These are phyloP conservation scores for Physaria fendleri DNA, from an alignment of 345 rosid species.

Conservation along the genomic window DNA sequence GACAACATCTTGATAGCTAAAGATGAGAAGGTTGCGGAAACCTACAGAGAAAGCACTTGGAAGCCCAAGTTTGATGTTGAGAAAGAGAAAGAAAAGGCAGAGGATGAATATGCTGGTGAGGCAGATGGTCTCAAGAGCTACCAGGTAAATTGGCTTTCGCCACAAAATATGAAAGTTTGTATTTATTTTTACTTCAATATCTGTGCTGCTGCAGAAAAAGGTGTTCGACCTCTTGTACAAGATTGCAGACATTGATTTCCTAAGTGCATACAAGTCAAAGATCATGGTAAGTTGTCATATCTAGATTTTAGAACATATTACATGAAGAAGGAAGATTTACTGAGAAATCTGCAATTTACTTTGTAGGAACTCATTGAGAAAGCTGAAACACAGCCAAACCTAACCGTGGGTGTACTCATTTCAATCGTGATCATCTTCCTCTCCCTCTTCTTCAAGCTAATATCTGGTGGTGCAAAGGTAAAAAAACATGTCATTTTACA, in stretches of 20 bases:
- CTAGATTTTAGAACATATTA: neutral
- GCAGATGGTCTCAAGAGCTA: slow-evolving; percentile 33
- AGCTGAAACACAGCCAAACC: slow-evolving; percentile 60
- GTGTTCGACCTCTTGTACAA: slow-evolving; percentile 59
- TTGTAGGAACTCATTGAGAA: slow-evolving; percentile 59
- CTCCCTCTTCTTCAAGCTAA: slow-evolving; percentile 33
- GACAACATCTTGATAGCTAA: slow-evolving; percentile 63
- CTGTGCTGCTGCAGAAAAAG: slow-evolving; percentile 36
- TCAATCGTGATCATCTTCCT: slow-evolving; percentile 38
- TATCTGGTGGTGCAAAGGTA: slow-evolving; percentile 64
- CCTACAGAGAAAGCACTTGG: slow-evolving; percentile 41
- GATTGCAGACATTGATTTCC: slow-evolving; percentile 64
- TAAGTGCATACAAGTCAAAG: slow-evolving; percentile 43
- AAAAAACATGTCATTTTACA: neutral
- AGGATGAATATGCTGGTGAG: slow-evolving; percentile 43
- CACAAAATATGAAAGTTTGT: neutral
- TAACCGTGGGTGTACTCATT: slow-evolving; percentile 47
- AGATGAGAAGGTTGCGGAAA: slow-evolving; percentile 52
- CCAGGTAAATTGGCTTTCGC: slow-evolving; percentile 28
- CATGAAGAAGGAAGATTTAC: neutral
- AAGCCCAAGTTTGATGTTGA: slow-evolving; percentile 59
- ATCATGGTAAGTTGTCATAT: slow-evolving; percentile 42
- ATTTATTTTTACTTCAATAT: neutral
- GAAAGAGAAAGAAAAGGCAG: slow-evolving; percentile 65
- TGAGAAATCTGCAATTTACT: neutral